These are phyloP conservation scores for Lasiosphaeria ovina DNA, from an alignment of 495 filamentous ascomycete genomes.

Conservation along the genomic window DNA sequence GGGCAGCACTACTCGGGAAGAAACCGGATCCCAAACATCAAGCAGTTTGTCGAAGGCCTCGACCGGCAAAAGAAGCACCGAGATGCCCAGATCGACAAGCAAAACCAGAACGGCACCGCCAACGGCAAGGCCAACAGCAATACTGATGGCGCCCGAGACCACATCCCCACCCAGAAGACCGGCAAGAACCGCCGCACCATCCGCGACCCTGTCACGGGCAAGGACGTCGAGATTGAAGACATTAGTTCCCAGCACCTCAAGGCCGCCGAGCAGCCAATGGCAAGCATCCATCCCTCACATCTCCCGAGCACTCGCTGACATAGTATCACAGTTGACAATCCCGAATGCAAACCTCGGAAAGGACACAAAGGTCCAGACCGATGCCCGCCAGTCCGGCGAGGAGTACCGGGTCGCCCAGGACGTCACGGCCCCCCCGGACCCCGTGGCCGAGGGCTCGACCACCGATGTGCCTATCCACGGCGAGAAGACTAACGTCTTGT, in stretches of 20 bases:
- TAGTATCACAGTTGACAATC: constrained; percentile 62
- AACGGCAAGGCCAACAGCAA: not conserved
- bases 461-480: constrained; percentile 93
- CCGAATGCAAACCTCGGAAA: constrained; percentile 85
- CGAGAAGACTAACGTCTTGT: constrained; percentile 93
- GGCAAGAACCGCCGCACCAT: constrained; percentile 61
- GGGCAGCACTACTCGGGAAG: constrained; percentile 59
- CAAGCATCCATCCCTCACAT: constrained; percentile 27
- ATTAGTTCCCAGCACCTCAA: constrained; percentile 67
- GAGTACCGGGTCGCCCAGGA: constrained; percentile 86
- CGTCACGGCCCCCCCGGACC: constrained; percentile 86
- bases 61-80: constrained; percentile 76
- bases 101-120: constrained; percentile 25
- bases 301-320: not conserved
- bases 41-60: constrained; percentile 74
- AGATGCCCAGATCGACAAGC: constrained; percentile 62
- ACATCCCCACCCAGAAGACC: constrained; percentile 42
- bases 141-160: constrained; percentile 37
- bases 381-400: constrained; percentile 53
- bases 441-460: constrained; percentile 72
- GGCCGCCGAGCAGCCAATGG: constrained; percentile 64
- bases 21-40: constrained; percentile 83
- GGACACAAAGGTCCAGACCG: constrained; percentile 64
- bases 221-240: constrained; percentile 84
- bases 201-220: constrained; percentile 83